A percentile compares a stretch with the other conserved stretches of the same genome.
Evolutionary conservation across 2,329 filamentous ascomycete genomes (phyloP).

Genomic region (Sordariomycetes sp.): DNA sequence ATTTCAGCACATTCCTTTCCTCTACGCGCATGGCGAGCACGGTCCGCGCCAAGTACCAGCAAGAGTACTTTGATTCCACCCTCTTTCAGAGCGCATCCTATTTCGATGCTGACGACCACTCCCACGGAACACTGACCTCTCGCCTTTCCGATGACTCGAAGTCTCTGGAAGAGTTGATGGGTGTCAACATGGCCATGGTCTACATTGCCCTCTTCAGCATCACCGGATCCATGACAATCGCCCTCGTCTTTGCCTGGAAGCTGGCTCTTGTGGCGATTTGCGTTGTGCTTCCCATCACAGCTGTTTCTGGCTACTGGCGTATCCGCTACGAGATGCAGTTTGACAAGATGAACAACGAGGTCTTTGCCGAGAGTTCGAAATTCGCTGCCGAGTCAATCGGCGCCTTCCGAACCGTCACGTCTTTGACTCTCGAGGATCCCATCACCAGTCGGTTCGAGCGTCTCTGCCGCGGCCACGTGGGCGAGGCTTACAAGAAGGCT

Average conservation of each 20-base stretch:
- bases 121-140: slow-evolving; percentile 50
- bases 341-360: slow-evolving; percentile 56
- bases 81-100: slow-evolving; percentile 49
- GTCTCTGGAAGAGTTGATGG: slow-evolving; percentile 53
- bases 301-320: slow-evolving; percentile 39
- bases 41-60: slow-evolving; percentile 44
- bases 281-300: slow-evolving; percentile 43
- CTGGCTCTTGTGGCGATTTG: slow-evolving; percentile 59
- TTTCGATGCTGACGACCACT: slow-evolving; percentile 52
- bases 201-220: slow-evolving; percentile 57
- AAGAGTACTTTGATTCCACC: slow-evolving; percentile 53
- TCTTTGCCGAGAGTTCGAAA: slow-evolving; percentile 63
- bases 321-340: slow-evolving; percentile 56
- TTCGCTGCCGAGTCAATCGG: slow-evolving; percentile 68
- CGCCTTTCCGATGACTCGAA: slow-evolving; percentile 47
- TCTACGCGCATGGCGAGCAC: slow-evolving; percentile 36
- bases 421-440: slow-evolving; percentile 59
- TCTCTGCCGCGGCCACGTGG: slow-evolving; percentile 51
- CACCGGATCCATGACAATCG: slow-evolving; percentile 53
- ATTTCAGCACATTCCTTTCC: slow-evolving; percentile 30
- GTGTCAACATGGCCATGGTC: slow-evolving; percentile 54
- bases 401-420: slow-evolving; percentile 63
- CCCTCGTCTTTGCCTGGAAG: slow-evolving; percentile 71
- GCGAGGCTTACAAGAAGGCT: slow-evolving; percentile 49
- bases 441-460: slow-evolving; percentile 53